A percentile compares a stretch with the other conserved stretches of the same genome.
Conservation (phyloP, 2,329 filamentous ascomycete genomes). For the Rutstroemia sp. region DNA sequence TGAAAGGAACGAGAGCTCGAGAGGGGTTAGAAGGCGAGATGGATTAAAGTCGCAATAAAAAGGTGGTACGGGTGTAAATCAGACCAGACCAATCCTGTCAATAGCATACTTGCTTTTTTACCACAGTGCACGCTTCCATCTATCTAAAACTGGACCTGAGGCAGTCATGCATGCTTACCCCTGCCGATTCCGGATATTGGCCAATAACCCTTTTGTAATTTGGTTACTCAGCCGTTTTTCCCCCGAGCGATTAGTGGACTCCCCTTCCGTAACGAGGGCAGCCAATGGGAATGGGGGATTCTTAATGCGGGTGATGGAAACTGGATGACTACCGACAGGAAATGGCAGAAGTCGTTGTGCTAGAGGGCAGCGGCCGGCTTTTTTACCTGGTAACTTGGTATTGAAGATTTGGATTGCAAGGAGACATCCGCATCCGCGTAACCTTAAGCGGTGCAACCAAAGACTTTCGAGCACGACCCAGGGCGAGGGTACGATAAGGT, state of each 20-base stretch:
- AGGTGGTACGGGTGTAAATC: neutral
- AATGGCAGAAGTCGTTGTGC: neutral
- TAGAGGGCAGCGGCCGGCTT: too few species aligned
- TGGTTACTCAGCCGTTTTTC: neutral
- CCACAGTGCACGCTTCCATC: neutral
- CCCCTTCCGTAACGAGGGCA: neutral
- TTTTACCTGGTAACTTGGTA: too few species aligned
- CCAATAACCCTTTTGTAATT: neutral
- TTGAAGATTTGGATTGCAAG: too few species aligned
- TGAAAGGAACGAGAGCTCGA: neutral
- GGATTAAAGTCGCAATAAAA: neutral
- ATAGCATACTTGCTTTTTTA: constrained; percentile 2
- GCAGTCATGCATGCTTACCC: neutral
- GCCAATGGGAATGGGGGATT: neutral
- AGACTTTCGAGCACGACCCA: too few species aligned
- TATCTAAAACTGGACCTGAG: neutral
- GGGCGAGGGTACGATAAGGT: too few species aligned
- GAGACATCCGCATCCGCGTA: too few species aligned
- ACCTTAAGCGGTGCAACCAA: too few species aligned
- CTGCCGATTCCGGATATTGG: neutral
- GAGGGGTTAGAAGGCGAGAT: neutral
- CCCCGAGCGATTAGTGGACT: too few species aligned
- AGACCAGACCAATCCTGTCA: neutral
- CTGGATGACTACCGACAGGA: neutral
- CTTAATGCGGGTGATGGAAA: neutral